phyloP scores from a whole-genome alignment of 192 early-diverging fungal genomes.

The Physocladia obscura region DNA sequence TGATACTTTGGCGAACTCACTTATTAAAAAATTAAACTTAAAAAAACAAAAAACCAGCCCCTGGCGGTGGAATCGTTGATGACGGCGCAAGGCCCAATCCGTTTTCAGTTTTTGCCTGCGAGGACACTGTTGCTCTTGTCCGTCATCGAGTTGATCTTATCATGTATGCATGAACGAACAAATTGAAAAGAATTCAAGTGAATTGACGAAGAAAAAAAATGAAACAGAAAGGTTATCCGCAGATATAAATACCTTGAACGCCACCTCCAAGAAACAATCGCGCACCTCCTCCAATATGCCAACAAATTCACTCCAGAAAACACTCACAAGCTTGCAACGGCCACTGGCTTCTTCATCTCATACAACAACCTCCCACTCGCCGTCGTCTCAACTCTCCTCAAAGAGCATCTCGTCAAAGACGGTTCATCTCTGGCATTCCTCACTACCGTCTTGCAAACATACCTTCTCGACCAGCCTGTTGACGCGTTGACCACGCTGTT shows the following conservation, averaged over 20 bases:
- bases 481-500: conserved; percentile 75
- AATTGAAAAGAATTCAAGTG: conserved; percentile 4
- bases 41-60: conserved; percentile 52
- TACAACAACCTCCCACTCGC: conserved; percentile 67
- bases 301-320: conserved; percentile 82
- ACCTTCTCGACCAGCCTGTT: conserved; percentile 72
- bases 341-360: conserved; percentile 73
- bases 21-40: not conserved
- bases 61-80: conserved; percentile 71
- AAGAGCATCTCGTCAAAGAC: conserved; percentile 95
- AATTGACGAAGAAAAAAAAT: conserved; percentile 13
- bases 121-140: conserved; percentile 68
- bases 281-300: conserved; percentile 83
- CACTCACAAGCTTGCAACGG: conserved; percentile 74
- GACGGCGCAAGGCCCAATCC: conserved; percentile 77
- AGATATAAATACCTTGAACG: conserved; percentile 92
- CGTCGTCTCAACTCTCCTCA: conserved; percentile 75
- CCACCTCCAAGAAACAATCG: conserved; percentile 79
- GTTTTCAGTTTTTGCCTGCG: conserved; percentile 75
- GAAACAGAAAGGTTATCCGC: conserved; percentile 75
- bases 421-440: conserved; percentile 79
- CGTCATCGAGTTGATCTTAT: conserved; percentile 81
- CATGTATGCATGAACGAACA: conserved; percentile 30
- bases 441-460: conserved; percentile 79
- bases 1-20: not conserved